Evolutionary conservation across 805 yeast genomes (phyloP).

Genomic region (Pichia cabralensis): DNA sequence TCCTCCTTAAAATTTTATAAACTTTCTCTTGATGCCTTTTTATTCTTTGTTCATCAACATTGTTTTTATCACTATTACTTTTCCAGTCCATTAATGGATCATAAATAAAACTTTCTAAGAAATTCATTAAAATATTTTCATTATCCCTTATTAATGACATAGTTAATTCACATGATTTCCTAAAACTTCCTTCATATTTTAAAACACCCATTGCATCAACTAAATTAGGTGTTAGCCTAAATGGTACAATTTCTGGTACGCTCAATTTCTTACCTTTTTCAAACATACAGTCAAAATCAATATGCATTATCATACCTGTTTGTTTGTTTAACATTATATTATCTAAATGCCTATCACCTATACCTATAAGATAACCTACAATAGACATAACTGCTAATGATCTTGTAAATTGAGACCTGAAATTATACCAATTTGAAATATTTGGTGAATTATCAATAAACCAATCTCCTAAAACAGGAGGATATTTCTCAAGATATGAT

Average conservation of each 20-base stretch:
- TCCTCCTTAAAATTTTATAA: slow-evolving; percentile 60
- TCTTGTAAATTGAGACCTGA: slow-evolving; percentile 63
- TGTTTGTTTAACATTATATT: slow-evolving; percentile 66
- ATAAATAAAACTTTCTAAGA: slow-evolving; percentile 83
- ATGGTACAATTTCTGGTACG: slow-evolving; percentile 92
- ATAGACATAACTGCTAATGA: slow-evolving; percentile 95
- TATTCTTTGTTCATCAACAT: slow-evolving; percentile 15
- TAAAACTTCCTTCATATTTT: slow-evolving; percentile 83
- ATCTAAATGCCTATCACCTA: slow-evolving; percentile 96
- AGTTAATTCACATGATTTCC: slow-evolving; percentile 80
- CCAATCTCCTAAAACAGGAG: slow-evolving; percentile 80
- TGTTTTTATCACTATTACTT: slow-evolving; percentile 2
- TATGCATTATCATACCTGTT: slow-evolving; percentile 78
- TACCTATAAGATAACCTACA: slow-evolving; percentile 87
- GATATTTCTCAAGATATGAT: slow-evolving; percentile 28
- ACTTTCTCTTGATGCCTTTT: slow-evolving; percentile 34
- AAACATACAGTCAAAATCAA: slow-evolving; percentile 93
- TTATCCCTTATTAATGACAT: slow-evolving; percentile 60
- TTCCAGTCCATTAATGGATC: slow-evolving; percentile 86
- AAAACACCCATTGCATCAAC: slow-evolving; percentile 79
- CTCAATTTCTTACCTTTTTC: slow-evolving; percentile 68
- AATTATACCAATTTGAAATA: slow-evolving; percentile 78
- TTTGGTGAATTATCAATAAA: slow-evolving; percentile 82
- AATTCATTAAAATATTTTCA: slow-evolving; percentile 80
- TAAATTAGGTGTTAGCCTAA: slow-evolving; percentile 80